These are phyloP conservation scores for Cystobasidium ongulense DNA, from an alignment of 768 basidiomycete genomes.

Conservation along the genomic window DNA sequence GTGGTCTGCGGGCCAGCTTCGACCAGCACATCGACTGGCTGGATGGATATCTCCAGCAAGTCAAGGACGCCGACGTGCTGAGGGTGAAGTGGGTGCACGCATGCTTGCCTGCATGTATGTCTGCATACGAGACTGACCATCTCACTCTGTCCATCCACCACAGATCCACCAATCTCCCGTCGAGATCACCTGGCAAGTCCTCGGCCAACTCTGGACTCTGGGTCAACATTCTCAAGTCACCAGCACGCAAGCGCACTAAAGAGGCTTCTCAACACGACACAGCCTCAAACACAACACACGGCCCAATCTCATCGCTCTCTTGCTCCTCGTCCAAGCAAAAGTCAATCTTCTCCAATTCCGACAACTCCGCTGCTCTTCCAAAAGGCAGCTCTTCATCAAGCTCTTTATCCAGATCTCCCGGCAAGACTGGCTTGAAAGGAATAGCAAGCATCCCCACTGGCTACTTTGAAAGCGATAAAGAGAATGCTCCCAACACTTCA, in stretches of 20 bases:
- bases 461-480: not conserved
- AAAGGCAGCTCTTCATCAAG: not conserved
- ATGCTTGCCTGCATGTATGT: not conserved
- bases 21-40: not conserved
- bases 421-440: not conserved
- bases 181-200: not conserved
- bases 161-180: not conserved
- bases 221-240: conserved; percentile 23
- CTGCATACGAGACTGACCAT: not conserved
- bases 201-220: not conserved
- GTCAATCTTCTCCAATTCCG: not conserved
- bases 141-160: not conserved
- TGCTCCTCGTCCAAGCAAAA: not conserved
- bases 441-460: not conserved
- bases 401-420: not conserved
- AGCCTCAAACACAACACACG: not conserved
- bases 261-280: not conserved
- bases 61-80: not conserved
- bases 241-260: not conserved
- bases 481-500: not conserved
- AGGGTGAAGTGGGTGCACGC: not conserved
- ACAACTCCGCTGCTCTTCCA: not conserved
- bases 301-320: not conserved
- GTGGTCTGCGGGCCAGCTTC: not conserved
- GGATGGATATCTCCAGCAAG: not conserved